phyloP scores from a whole-genome alignment of 2,329 filamentous ascomycete genomes.

The Rachicladosporium sp. region DNA sequence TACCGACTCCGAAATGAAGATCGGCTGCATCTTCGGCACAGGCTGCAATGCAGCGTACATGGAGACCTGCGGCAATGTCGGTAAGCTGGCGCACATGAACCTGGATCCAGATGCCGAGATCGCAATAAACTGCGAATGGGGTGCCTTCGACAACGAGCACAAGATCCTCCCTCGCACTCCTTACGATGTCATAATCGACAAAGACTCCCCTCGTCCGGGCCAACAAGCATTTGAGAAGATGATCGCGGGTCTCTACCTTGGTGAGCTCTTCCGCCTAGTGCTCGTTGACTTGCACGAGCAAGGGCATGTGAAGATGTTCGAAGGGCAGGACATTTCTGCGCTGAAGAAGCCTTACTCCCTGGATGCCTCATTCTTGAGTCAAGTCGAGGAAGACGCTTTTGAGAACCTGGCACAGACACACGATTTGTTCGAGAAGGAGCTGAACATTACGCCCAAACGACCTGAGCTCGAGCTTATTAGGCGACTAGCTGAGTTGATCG shows the following conservation, averaged over 20 bases:
- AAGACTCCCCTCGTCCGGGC: conserved; percentile 31
- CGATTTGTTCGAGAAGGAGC: conserved; percentile 66
- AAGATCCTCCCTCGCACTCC: conserved; percentile 71
- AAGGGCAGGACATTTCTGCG: conserved; percentile 65
- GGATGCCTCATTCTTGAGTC: conserved; percentile 85
- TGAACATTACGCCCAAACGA: conserved; percentile 57
- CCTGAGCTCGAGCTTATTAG: conserved; percentile 83
- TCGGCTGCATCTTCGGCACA: conserved; percentile 96
- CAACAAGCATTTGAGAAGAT: conserved; percentile 36
- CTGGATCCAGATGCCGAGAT: conserved; percentile 59
- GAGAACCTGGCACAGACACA: conserved; percentile 87
- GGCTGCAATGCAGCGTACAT: conserved; percentile 98
- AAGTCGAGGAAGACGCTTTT: conserved; percentile 86
- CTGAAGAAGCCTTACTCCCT: conserved; percentile 80
- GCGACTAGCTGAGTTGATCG: conserved; percentile 83
- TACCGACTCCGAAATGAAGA: conserved; percentile 84
- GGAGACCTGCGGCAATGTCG: conserved; percentile 81
- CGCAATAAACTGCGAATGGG: conserved; percentile 96
- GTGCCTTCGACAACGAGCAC: conserved; percentile 91
- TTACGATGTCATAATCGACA: conserved; percentile 39
- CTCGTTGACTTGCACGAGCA: conserved; percentile 49
- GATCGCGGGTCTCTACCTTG: conserved; percentile 34
- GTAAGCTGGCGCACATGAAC: conserved; percentile 86
- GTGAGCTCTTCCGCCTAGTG: conserved; percentile 33
- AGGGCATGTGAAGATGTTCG: conserved; percentile 55